These are phyloP conservation scores for Nidularia sp. DNA, from an alignment of 768 basidiomycete genomes.

Conservation along the genomic window DNA sequence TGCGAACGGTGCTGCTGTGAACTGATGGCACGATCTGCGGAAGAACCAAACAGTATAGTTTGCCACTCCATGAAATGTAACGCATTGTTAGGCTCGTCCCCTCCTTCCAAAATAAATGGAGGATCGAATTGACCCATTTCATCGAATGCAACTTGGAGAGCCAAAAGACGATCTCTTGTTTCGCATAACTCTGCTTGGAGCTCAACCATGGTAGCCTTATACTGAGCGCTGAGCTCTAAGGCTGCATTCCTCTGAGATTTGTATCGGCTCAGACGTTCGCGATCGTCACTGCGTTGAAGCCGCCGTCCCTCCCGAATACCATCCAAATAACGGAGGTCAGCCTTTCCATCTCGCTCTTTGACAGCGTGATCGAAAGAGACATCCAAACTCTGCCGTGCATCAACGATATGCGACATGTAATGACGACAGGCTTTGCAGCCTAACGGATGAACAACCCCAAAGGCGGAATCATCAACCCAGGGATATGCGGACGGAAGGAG, in stretches of 20 bases:
- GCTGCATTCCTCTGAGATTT: constrained; percentile 17
- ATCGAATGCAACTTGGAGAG: constrained; percentile 16
- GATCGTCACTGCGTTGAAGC: constrained; percentile 8
- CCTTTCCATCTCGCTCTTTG: constrained; percentile 6
- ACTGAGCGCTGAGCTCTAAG: constrained; percentile 1
- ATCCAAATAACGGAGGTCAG: constrained; percentile 6
- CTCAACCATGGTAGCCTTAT: constrained; percentile 8
- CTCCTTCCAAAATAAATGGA: not conserved
- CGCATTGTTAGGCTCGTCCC: not conserved
- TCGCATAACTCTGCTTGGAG: constrained; percentile 11
- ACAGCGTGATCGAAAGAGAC: constrained; percentile 7
- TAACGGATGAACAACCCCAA: constrained; percentile 11
- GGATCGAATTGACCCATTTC: constrained; percentile 3
- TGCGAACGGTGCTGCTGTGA: too few relatives aligned
- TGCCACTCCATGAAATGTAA: not conserved
- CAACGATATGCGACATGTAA: constrained; percentile 10
- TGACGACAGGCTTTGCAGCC: constrained; percentile 8
- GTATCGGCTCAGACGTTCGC: constrained; percentile 8
- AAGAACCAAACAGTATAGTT: not conserved
- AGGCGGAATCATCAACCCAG: constrained; percentile 9
- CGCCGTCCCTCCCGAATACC: constrained; percentile 11
- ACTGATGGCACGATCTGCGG: not conserved
- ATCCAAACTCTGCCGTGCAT: constrained; percentile 3
- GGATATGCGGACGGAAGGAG: not conserved
- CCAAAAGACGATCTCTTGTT: constrained; percentile 15